A percentile compares a stretch with the other conserved stretches of the same genome.
Evolutionary conservation across 495 filamentous ascomycete genomes (phyloP).

Genomic region (Tuber melanosporum): DNA sequence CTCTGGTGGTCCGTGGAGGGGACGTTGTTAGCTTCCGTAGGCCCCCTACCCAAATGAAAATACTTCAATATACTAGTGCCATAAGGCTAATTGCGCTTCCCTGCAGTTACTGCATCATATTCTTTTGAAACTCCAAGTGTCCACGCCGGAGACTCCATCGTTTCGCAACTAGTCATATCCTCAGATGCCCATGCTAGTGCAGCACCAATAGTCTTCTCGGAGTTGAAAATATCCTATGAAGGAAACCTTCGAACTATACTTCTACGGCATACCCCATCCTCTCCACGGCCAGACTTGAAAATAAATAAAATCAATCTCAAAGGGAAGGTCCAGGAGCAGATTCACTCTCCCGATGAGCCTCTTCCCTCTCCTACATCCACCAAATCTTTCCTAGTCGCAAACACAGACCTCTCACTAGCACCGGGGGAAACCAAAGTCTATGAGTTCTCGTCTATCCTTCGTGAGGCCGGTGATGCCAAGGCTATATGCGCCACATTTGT

Average conservation of each 20-base stretch:
- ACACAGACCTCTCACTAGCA: slow-evolving; percentile 59
- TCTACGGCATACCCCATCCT: slow-evolving; percentile 42
- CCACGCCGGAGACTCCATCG: slow-evolving; percentile 72
- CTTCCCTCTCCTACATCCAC: slow-evolving; percentile 44
- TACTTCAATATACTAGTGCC: neutral
- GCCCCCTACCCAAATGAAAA: slow-evolving; percentile 28
- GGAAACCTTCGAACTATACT: slow-evolving; percentile 59
- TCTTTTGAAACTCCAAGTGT: slow-evolving; percentile 67
- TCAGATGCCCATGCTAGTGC: slow-evolving; percentile 62
- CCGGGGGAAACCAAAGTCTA: slow-evolving; percentile 66
- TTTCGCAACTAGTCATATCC: slow-evolving; percentile 63
- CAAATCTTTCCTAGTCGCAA: slow-evolving; percentile 47
- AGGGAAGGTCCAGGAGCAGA: slow-evolving; percentile 24
- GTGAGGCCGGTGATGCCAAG: slow-evolving; percentile 71
- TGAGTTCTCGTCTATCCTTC: slow-evolving; percentile 62
- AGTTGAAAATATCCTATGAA: slow-evolving; percentile 61
- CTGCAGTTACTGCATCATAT: slow-evolving; percentile 59
- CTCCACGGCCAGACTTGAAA: slow-evolving; percentile 8
- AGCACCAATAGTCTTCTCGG: slow-evolving; percentile 57
- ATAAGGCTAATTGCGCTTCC: slow-evolving; percentile 15
- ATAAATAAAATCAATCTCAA: slow-evolving; percentile 34
- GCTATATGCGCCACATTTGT: slow-evolving; percentile 59
- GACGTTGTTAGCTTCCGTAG: slow-evolving; percentile 64
- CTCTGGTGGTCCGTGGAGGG: slow-evolving; percentile 58
- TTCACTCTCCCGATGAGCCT: slow-evolving; percentile 16